phyloP scores from a whole-genome alignment of 2,329 filamentous ascomycete species.

The Colletotrichum endophyticum region DNA sequence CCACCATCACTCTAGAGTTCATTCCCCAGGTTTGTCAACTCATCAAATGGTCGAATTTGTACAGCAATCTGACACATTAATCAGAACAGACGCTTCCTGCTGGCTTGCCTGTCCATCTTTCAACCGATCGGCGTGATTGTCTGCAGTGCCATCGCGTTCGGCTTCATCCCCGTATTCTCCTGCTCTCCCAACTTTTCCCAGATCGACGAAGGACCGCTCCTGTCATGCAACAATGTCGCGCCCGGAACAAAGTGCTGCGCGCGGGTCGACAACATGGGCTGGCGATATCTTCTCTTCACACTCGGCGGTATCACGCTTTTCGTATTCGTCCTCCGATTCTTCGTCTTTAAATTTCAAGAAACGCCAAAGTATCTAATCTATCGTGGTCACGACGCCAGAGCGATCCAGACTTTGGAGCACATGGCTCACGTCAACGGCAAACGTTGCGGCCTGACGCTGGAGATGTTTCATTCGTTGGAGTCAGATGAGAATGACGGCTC shows the following conservation, averaged over 20 bases:
- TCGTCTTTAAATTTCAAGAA: constrained; percentile 61
- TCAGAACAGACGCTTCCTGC: constrained; percentile 51
- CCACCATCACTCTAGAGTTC: constrained; percentile 61
- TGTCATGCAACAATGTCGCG: constrained; percentile 44
- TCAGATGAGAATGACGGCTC: constrained; percentile 21
- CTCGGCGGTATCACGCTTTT: constrained; percentile 59
- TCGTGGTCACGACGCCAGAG: constrained; percentile 56
- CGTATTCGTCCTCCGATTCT: constrained; percentile 60
- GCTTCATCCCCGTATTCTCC: constrained; percentile 54
- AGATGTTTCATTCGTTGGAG: constrained; percentile 16
- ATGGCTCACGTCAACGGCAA: constrained; percentile 56
- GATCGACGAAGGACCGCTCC: constrained; percentile 35
- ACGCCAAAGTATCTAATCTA: constrained; percentile 64
- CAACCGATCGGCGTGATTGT: constrained; percentile 60
- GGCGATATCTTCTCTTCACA: constrained; percentile 61
- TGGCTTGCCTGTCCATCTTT: constrained; percentile 58
- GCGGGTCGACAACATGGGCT: constrained; percentile 57
- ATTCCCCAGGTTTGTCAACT: constrained; percentile 45
- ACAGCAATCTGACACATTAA: not conserved
- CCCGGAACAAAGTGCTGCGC: constrained; percentile 33
- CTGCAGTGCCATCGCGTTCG: constrained; percentile 55
- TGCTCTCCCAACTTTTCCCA: constrained; percentile 57
- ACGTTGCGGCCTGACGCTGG: not conserved
- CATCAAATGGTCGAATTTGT: fast-evolving
- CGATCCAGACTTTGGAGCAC: constrained; percentile 57